Base-by-base conservation (phyloP, 2,329 filamentous ascomycete genomes). In the Penicillium sp. region DNA sequence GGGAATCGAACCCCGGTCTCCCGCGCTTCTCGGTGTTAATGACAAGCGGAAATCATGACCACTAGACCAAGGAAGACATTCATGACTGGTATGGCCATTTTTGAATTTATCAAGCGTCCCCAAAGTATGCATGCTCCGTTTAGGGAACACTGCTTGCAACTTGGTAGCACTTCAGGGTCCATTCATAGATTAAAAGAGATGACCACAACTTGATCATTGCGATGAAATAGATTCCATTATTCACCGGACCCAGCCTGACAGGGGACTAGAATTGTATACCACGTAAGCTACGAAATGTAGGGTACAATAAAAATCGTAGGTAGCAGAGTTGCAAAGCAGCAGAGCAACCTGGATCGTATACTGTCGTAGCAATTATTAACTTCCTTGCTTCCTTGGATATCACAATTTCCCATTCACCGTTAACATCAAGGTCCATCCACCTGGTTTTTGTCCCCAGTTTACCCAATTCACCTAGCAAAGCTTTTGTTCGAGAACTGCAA, bases 21-120 rank as follows among this genome's bases (percentile, higher is more conserved):
- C 73, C 72, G 73, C 71, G 72, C 72, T 71, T 65, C 61, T 64
- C 60, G 46, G 62, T 64, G 6, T 60, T 69, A 66, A 60, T 74
- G 72, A 74, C 71, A 74, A 73, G 71, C 72, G 73, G 72, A 74
- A 70, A 74, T 74, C 72, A 74, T 74, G 71, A 74, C 72, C 71
- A 74, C 73, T 75, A 75, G 71, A 73, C 72, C 72, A 74, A 68
- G 66, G 66, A 68, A 68, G 66, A 68, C 58, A 60, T 64, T 63
- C 61, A 64, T 64, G 18, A 50, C 4, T 0, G 14, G 3, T 18
- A 6, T 6, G 3, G 44, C 44, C 5, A 11, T 5, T 33, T 47
- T 11, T 33, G 5, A 9, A 24, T 2, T n/a, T 3, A 44, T 44
- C 7, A 44, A 16, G 4, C 9, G 2, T 31, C 2, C 31, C 2